Evolutionary conservation across 768 basidiomycete genomes (phyloP).

Genomic region (Naganishia vaughanmartiniae): DNA sequence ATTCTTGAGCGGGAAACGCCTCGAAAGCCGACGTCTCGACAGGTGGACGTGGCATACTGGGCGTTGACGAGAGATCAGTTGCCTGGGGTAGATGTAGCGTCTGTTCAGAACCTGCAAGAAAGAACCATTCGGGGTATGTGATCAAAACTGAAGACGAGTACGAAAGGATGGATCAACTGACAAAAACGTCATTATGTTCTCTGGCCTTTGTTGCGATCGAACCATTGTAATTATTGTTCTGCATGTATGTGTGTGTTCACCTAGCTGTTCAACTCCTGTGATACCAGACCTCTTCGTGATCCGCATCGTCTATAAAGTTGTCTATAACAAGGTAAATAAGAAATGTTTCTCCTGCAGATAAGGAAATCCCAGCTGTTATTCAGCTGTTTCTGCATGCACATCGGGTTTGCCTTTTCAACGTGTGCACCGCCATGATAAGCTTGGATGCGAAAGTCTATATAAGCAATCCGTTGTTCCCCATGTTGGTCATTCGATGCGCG

Average conservation of each 20-base stretch:
- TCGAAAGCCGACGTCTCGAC: conserved; percentile 23
- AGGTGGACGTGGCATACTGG: conserved; percentile 10
- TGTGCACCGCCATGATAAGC: too few species aligned
- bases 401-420: too few species aligned
- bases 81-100: not conserved
- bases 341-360: not conserved
- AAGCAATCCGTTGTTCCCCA: not conserved
- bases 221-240: not conserved
- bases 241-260: too few species aligned
- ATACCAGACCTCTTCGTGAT: too few species aligned
- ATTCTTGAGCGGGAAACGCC: conserved; percentile 22
- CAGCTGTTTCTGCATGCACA: too few species aligned
- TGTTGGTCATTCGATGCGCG: too few species aligned
- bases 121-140: not conserved
- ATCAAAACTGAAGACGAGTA: not conserved
- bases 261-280: too few species aligned
- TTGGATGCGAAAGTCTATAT: too few species aligned
- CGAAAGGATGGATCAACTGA: too few species aligned
- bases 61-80: not conserved
- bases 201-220: not conserved
- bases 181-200: not conserved
- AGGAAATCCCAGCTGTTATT: too few species aligned
- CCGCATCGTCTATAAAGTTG: too few species aligned
- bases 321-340: not conserved
- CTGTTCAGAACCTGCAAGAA: not conserved